Base-by-base conservation (phyloP, 176 grass and related monocot genomes). In the Poa annua region DNA sequence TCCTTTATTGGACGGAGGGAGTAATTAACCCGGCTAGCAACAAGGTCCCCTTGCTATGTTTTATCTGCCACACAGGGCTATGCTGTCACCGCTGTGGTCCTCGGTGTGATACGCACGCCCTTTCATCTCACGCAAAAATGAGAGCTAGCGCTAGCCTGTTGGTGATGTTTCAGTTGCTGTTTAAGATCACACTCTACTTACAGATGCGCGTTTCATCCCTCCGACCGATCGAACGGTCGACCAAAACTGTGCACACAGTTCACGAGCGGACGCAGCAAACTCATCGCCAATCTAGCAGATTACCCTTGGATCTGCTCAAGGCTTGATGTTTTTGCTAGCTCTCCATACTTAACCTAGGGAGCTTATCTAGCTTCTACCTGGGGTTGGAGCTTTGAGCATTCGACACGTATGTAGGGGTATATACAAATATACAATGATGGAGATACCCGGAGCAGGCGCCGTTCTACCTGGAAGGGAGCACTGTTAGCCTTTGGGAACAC, bases 61-160 rank as follows among this genome's bases (percentile, higher is more conserved):
- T 60, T 78, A 45, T 62, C 62, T 62, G 21, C 54, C 57, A 47
- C 39, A 29, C 51, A 65, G 14, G 20, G 22, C 12, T 11, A 20
- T 12, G 47, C 32, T 48, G 67, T 48, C 45, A 4, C 45, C 2
- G 45, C 45, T 48, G 45, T 89, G 88, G 88, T 83, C 83, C 83
- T 82, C 56, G 0, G 79, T 86, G 78, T 86, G 73, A 19, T 57
- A 65, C 35, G 54, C 72, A 89, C 79, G 83, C 73, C 65, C 79
- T 86, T 82, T 54, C 79, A 33, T 73, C 66, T n/a, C 84, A 90
- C 79, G 84, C 88, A 57, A 90, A 77, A 66, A 86, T 74, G 79
- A 83, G 71, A 90, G 88, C 48, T 52, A 4, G 1, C 10, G 51
- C 77, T 25, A 47, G 29, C 21, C 29, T 66, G 21, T 25, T 39